Evolutionary conservation across 805 yeast species (phyloP), one percentile per base, ranked within the genome.

Genomic region (Blastobotrys robertii): DNA sequence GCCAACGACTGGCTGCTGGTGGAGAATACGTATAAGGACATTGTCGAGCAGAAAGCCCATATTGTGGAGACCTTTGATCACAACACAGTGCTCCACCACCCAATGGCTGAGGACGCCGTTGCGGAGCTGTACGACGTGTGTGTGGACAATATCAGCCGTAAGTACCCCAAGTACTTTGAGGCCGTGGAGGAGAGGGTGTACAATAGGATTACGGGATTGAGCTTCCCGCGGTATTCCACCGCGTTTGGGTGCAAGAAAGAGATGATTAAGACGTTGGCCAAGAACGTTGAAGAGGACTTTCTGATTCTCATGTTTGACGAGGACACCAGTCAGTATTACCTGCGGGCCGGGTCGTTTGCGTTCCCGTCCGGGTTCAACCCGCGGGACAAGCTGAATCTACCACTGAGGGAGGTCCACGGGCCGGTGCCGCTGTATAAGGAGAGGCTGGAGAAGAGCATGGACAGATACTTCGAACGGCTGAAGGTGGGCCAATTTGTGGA

Each of bases 301-400:
- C 54, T 82, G 34, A 58, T 83, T 5, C 51, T 82, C 51, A 54
- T 73, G 44, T 68, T 69, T 12, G 75, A 73, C 43, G 87, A 80
- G 51, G 54, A 57, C 29, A 37, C 41, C 9, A 38, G 50, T 6
- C 47, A 52, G 42, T 82, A 80, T 55, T 64, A 70, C 22, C 57
- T 79, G 35, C 65, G 79, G 41, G 78, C 77, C 0, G 75, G 77
- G 6, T 63, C 72, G 3, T 70, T 78, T 16, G 76, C 78, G 6
- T 80, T 79, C 51, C 85, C 90, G 1, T 76, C 81, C 1, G 90
- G 90, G 1, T 83, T 83, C 59, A 76, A 77, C 53, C 88, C 90
- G 3, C 59, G 68, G 3, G 61, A 56, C 8, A 70, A 74, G 48
- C 67, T 74, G 48, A 65, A 77, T 52, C 60, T 67, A 50, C 77